These are phyloP conservation scores for Fomitopsis pulvina DNA, from an alignment of 768 basidiomycete species.

Conservation along the genomic window DNA sequence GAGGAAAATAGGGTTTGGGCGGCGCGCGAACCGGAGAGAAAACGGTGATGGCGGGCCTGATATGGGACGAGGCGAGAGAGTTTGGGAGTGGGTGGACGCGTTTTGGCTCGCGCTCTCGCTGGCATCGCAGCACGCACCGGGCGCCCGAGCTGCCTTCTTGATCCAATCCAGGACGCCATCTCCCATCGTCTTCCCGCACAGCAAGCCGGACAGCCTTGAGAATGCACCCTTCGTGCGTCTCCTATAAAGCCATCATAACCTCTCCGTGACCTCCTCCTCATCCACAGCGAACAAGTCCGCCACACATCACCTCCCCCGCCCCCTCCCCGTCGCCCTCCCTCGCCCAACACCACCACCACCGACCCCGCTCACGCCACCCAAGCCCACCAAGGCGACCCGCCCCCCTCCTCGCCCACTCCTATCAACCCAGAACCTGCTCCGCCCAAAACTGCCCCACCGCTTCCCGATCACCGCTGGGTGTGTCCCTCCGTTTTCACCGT, in stretches of 20 bases:
- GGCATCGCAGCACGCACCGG: background rate
- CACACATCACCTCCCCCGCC: constrained; percentile 13
- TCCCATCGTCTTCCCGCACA: constrained; percentile 20
- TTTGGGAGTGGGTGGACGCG: background rate
- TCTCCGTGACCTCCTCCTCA: constrained; percentile 15
- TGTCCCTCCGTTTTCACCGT: constrained; percentile 12
- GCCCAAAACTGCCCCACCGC: background rate
- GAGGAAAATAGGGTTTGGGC: background rate
- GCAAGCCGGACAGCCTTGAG: constrained; percentile 21
- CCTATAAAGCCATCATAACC: constrained; percentile 9
- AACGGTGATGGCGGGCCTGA: background rate
- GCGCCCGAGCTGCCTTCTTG: constrained; percentile 11
- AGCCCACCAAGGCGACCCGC: background rate
- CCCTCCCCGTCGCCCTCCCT: constrained; percentile 6
- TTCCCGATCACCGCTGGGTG: constrained; percentile 16
- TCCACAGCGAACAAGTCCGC: constrained; percentile 10
- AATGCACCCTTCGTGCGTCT: constrained; percentile 17
- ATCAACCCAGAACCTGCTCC: background rate
- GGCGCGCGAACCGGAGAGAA: background rate
- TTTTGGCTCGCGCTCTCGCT: background rate
- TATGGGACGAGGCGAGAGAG: too few species aligned
- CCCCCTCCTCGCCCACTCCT: background rate
- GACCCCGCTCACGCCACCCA: constrained; percentile 5
- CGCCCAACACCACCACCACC: constrained; percentile 6
- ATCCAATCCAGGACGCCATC: constrained; percentile 3